Percentiles rank a stretch among this genome's conserved stretches.
These are phyloP conservation scores for Phanerochaete sordida DNA, from an alignment of 768 basidiomycete genomes.

Conservation along the genomic window DNA sequence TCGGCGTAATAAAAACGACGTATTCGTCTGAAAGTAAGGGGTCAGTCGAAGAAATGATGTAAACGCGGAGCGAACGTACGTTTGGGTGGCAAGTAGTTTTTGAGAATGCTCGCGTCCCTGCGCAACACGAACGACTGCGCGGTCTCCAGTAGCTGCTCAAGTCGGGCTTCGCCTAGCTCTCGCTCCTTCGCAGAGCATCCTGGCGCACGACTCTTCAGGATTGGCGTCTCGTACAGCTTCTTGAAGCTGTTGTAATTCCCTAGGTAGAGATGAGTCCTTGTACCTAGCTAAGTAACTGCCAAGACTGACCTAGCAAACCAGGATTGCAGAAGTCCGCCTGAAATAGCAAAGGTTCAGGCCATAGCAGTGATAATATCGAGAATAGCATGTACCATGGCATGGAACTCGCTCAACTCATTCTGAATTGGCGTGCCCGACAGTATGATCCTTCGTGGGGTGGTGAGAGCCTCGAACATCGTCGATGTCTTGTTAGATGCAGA, in stretches of 20 bases:
- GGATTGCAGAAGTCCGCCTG: conserved; percentile 95
- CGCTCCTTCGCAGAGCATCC: conserved; percentile 68
- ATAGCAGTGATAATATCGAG: background rate
- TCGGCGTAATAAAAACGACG: conserved; percentile 94
- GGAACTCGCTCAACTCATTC: conserved; percentile 93
- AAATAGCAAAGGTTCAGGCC: background rate
- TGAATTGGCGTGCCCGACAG: conserved; percentile 97
- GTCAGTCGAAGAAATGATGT: background rate
- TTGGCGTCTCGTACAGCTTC: conserved; percentile 82
- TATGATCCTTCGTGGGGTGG: conserved; percentile 77
- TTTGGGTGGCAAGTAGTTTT: conserved; percentile 88
- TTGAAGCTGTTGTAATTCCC: conserved; percentile 77
- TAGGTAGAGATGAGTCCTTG: too few relatives aligned
- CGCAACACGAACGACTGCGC: conserved; percentile 88
- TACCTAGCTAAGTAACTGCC: background rate
- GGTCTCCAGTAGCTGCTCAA: conserved; percentile 71
- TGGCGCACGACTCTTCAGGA: conserved; percentile 80
- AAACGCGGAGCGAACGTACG: conserved; percentile 42
- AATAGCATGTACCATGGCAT: conserved; percentile 84
- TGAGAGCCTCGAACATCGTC: conserved; percentile 76
- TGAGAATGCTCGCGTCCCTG: conserved; percentile 78
- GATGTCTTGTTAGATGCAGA: conserved; percentile 90
- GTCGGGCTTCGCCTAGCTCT: conserved; percentile 74
- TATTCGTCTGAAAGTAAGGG: conserved; percentile 72
- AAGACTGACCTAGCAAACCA: conserved; percentile 66